phyloP scores from a whole-genome alignment of 2,329 filamentous ascomycete genomes.

The Claviceps monticola region DNA sequence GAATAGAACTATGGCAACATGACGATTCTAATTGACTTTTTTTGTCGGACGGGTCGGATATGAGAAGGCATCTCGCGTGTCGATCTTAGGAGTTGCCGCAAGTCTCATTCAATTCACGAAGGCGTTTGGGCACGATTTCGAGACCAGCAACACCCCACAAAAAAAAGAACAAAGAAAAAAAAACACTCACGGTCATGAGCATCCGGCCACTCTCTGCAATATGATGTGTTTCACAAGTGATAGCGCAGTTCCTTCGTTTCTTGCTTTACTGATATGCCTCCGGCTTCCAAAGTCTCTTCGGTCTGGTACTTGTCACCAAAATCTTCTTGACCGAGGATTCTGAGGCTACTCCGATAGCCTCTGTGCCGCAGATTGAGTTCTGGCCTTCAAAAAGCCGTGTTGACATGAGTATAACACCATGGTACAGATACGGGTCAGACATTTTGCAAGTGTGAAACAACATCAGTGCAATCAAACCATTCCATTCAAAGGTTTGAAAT shows the following conservation, averaged over 20 bases:
- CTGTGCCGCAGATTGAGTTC: conserved; percentile 42
- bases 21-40: conserved; percentile 7
- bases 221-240: conserved; percentile 3
- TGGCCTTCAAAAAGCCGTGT: conserved; percentile 49
- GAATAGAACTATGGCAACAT: conserved; percentile 1
- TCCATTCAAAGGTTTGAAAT: neutral
- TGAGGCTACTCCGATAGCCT: conserved; percentile 43
- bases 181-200: conserved; percentile 1
- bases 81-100: conserved; percentile 29
- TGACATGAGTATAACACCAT: conserved; percentile 36
- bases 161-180: neutral
- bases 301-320: conserved; percentile 18
- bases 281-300: conserved; percentile 45
- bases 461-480: neutral
- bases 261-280: conserved; percentile 7
- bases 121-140: conserved; percentile 32
- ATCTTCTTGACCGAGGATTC: conserved; percentile 33
- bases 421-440: conserved; percentile 56
- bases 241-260: conserved; percentile 2
- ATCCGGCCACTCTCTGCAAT: conserved; percentile 1
- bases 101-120: conserved; percentile 28
- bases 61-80: conserved; percentile 12
- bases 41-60: conserved; percentile 17
- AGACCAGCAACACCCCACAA: conserved; percentile 19
- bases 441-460: conserved; percentile 15